Conservation (phyloP, 1,139 yeast genomes). For the Geotrichum phurueaensis region DNA sequence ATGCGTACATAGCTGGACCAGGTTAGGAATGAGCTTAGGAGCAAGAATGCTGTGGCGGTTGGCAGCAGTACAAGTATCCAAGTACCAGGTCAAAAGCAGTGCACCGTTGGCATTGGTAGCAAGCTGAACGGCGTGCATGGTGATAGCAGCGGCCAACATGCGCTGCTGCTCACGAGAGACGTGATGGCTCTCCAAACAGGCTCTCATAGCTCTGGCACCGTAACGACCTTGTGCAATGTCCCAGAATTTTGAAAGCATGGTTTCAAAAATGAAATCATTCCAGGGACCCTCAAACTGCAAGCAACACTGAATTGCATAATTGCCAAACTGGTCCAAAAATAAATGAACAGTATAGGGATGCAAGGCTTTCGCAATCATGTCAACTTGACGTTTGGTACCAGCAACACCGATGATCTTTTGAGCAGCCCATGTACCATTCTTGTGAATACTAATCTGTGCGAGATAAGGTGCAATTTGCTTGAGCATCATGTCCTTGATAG, state of each 20-base stretch:
- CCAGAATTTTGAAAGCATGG: conserved; percentile 71
- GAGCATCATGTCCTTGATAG: conserved; percentile 75
- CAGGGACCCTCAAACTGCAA: conserved; percentile 82
- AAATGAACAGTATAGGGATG: conserved; percentile 79
- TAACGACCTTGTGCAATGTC: conserved; percentile 83
- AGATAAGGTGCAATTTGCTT: conserved; percentile 71
- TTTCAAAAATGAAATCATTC: conserved; percentile 85
- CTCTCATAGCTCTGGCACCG: conserved; percentile 92
- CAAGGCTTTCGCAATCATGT: conserved; percentile 61
- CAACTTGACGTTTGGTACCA: conserved; percentile 60
- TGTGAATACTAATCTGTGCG: conserved; percentile 91
- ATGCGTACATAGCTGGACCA: conserved; percentile 68
- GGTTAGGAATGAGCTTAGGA: conserved; percentile 54
- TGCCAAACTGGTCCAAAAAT: conserved; percentile 93
- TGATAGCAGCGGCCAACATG: conserved; percentile 73
- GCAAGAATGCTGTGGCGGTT: conserved; percentile 54
- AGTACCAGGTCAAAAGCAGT: conserved; percentile 83
- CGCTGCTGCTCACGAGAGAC: conserved; percentile 63
- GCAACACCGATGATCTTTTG: conserved; percentile 87
- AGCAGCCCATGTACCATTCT: conserved; percentile 99
- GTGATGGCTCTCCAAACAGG: conserved; percentile 76
- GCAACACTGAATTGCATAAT: conserved; percentile 92
- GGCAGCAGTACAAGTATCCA: conserved; percentile 73
- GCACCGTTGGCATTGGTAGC: conserved; percentile 87
- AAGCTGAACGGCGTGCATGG: conserved; percentile 70